Evolutionary conservation across 1,284 basidiomycete genomes (phyloP).

Genomic region (Rhodotorula sp.): DNA sequence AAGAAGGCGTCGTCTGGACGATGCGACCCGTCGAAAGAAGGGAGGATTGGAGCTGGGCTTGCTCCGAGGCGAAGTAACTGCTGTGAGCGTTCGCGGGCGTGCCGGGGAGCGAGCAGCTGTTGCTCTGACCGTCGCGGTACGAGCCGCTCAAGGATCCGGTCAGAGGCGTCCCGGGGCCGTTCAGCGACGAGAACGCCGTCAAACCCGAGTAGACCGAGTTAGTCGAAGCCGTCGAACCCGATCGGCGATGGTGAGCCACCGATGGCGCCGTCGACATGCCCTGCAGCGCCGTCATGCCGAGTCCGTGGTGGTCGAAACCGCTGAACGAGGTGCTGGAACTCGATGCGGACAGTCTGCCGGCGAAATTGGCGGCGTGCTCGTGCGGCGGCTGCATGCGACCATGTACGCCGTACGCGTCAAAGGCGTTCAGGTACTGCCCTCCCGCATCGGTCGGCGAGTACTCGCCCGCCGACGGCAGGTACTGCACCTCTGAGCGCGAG

Average conservation of each 20-base stretch:
- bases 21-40: conserved; percentile 4
- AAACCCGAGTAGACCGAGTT: conserved; percentile 38
- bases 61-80: conserved; percentile 21
- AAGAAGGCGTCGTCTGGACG: conserved; percentile 13
- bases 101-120: conserved; percentile 33
- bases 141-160: conserved; percentile 39
- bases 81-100: conserved; percentile 23
- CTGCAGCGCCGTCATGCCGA: not conserved
- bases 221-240: conserved; percentile 38
- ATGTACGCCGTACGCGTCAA: conserved; percentile 4
- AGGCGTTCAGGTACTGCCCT: conserved; percentile 5
- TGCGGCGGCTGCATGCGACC: conserved; percentile 1
- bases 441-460: conserved; percentile 18
- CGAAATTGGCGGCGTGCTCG: conserved; percentile 3
- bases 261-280: conserved; percentile 22
- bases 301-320: conserved; percentile 9
- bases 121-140: conserved; percentile 30
- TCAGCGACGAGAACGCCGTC: conserved; percentile 38
- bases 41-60: conserved; percentile 9
- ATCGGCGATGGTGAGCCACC: conserved; percentile 30
- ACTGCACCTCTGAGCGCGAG: conserved; percentile 3
- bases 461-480: not conserved
- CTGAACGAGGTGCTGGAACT: conserved; percentile 19
- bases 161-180: conserved; percentile 28
- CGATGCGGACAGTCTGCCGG: conserved; percentile 5